Evolutionary conservation across 2,329 filamentous ascomycete species (phyloP).

Genomic region (Trichoderma arundinaceum): DNA sequence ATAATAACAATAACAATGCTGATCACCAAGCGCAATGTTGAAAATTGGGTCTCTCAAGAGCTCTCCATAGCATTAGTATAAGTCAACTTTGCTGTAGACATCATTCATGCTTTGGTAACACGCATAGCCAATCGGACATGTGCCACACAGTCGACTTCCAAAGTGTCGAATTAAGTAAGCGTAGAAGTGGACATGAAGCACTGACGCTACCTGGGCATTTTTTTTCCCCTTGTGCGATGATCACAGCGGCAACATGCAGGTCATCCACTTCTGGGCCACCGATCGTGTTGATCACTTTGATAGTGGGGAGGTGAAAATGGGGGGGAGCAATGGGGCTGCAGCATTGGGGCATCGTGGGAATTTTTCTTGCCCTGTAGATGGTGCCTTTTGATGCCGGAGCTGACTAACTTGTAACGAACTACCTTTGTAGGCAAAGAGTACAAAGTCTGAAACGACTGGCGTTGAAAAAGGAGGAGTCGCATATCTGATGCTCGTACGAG

Average conservation of each 20-base stretch:
- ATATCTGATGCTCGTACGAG: constrained; percentile 14
- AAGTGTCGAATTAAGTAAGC: constrained; percentile 3
- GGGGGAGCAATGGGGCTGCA: constrained; percentile 8
- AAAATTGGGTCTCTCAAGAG: background rate
- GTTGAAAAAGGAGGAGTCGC: background rate
- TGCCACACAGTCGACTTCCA: background rate
- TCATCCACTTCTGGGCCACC: constrained; percentile 24
- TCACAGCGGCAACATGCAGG: constrained; percentile 23
- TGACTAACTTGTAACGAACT: too few relatives aligned
- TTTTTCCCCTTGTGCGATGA: constrained; percentile 21
- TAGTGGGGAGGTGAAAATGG: constrained; percentile 24
- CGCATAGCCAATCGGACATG: background rate
- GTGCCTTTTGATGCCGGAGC: background rate
- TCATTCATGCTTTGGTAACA: background rate
- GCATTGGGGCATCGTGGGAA: background rate
- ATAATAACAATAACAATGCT: background rate
- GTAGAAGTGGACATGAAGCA: constrained; percentile 7
- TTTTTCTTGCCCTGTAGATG: background rate
- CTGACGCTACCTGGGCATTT: constrained; percentile 7
- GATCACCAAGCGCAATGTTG: background rate
- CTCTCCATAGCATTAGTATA: too few relatives aligned
- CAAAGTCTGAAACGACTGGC: too few relatives aligned
- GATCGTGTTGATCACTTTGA: constrained; percentile 29
- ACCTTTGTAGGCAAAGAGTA: too few relatives aligned
- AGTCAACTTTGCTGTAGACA: too few relatives aligned